phyloP scores from a whole-genome alignment of 768 basidiomycete genomes.

The Pleurotus salmoneostramineus region DNA sequence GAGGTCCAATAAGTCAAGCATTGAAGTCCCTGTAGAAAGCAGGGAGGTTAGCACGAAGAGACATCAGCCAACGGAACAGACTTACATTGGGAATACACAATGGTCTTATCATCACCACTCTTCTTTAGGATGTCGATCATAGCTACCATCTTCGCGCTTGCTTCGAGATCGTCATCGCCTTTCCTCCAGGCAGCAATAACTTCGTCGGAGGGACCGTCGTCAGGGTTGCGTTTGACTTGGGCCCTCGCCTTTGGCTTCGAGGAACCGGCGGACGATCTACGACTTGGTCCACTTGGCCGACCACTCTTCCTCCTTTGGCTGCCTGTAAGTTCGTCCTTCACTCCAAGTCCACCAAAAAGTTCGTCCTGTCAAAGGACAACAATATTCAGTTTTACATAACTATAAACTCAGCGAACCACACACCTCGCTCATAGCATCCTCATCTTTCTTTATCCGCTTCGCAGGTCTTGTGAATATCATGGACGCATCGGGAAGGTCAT shows the following conservation, averaged over 20 bases:
- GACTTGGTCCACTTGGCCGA: conserved; percentile 16
- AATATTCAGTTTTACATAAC: not conserved
- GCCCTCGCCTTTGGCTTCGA: conserved; percentile 21
- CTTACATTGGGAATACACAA: conserved; percentile 69
- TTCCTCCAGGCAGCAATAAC: conserved; percentile 53
- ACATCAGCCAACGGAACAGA: not conserved
- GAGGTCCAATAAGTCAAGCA: conserved; percentile 64
- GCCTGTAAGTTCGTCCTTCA: conserved; percentile 25
- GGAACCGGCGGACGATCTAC: conserved; percentile 9
- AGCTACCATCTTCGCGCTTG: conserved; percentile 65
- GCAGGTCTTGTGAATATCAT: conserved; percentile 29
- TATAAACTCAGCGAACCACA: not conserved
- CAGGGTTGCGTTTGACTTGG: conserved; percentile 13
- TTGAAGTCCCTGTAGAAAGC: conserved; percentile 59
- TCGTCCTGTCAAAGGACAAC: conserved; percentile 12
- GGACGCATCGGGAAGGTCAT: conserved; percentile 42
- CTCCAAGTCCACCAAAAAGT: conserved; percentile 15
- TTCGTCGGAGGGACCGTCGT: conserved; percentile 33
- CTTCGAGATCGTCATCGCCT: conserved; percentile 58
- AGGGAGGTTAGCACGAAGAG: not conserved
- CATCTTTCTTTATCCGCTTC: conserved; percentile 28
- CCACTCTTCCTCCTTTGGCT: conserved; percentile 16
- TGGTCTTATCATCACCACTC: conserved; percentile 60
- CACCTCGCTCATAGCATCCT: conserved; percentile 14
- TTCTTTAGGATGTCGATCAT: conserved; percentile 53